Evolutionary conservation across 2,329 filamentous ascomycete genomes (phyloP).

Genomic region (Plectosphaerella cucumerina): DNA sequence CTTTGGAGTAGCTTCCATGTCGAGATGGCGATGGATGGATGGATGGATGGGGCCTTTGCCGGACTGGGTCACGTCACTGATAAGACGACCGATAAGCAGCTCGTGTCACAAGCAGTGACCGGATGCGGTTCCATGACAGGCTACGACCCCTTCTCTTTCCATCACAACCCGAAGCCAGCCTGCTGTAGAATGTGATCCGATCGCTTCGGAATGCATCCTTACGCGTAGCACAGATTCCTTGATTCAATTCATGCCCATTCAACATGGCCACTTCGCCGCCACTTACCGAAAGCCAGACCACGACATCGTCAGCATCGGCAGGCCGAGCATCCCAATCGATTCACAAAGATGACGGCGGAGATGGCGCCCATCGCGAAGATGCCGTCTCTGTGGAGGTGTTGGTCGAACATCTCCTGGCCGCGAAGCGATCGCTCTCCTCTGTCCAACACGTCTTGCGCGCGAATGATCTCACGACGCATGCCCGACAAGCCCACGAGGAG

Average conservation of each 20-base stretch:
- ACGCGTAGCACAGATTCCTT: background rate
- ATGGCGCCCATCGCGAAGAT: conserved; percentile 25
- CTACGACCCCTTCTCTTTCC: no score
- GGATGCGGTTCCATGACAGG: no score
- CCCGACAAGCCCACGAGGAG: conserved; percentile 73
- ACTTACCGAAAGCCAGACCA: conserved; percentile 3
- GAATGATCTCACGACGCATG: conserved; percentile 77
- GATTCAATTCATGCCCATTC: conserved; percentile 4
- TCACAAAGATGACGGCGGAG: conserved; percentile 19
- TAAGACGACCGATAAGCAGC: no score
- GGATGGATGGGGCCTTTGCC: no score
- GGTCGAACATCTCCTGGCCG: conserved; percentile 77
- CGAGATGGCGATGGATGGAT: no score
- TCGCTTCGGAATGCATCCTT: no score
- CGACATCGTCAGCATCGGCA: conserved; percentile 12
- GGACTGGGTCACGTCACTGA: no score
- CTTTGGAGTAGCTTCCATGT: no score
- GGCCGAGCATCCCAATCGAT: conserved; percentile 9
- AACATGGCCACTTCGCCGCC: conserved; percentile 12
- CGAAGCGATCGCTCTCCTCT: conserved; percentile 82
- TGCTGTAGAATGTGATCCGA: no score
- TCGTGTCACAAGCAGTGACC: no score
- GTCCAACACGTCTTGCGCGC: conserved; percentile 80
- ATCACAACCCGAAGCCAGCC: no score
- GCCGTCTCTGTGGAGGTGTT: conserved; percentile 65